Evolutionary conservation across 495 filamentous ascomycete species (phyloP).

Genomic region (Evernia prunastri): DNA sequence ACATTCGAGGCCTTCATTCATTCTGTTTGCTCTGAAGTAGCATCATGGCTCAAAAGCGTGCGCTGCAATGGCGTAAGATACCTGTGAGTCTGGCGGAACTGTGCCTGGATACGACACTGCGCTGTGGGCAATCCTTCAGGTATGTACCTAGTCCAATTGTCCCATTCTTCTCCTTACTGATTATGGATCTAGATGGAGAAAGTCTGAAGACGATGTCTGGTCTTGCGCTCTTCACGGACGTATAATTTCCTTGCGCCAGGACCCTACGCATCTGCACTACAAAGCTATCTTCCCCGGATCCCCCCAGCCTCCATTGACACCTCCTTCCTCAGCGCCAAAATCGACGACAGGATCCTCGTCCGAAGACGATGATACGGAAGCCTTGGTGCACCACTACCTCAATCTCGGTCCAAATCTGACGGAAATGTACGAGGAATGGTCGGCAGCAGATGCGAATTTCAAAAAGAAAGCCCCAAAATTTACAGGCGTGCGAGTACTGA

Average conservation of each 20-base stretch:
- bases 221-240: constrained; percentile 81
- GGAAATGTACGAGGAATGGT: constrained; percentile 81
- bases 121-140: constrained; percentile 88
- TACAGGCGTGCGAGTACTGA: constrained; percentile 86
- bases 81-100: constrained; percentile 74
- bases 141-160: constrained; percentile 28
- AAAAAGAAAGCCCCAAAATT: constrained; percentile 80
- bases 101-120: constrained; percentile 83
- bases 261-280: constrained; percentile 74
- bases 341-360: constrained; percentile 22
- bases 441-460: constrained; percentile 79
- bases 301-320: constrained; percentile 30
- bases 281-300: constrained; percentile 52
- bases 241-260: constrained; percentile 78
- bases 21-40: background rate
- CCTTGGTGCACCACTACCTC: constrained; percentile 71
- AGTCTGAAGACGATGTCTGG: constrained; percentile 76
- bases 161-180: constrained; percentile 10
- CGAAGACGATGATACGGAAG: constrained; percentile 55
- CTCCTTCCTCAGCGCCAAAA: constrained; percentile 33
- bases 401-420: constrained; percentile 68
- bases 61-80: constrained; percentile 71
- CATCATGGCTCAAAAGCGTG: constrained; percentile 31
- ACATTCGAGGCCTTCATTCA: background rate
- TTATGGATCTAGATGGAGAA: constrained; percentile 62